Percentiles rank a stretch among this genome's conserved stretches.
Conservation (phyloP, 768 basidiomycete species). For the Coprinopsis cinerea region DNA sequence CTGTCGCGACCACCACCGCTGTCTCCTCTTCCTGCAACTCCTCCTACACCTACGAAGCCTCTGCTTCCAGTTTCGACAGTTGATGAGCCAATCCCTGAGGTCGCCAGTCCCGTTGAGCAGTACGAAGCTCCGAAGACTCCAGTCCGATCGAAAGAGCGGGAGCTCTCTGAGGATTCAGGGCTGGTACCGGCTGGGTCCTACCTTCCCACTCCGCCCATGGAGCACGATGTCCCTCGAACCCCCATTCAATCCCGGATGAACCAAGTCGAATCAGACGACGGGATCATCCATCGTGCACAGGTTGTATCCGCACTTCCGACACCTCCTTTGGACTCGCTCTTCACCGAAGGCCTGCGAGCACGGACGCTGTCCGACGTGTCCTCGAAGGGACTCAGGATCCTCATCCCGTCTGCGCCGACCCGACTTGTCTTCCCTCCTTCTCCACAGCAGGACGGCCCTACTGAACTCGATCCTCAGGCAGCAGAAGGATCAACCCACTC, state of each 20-base stretch:
- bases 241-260: background rate
- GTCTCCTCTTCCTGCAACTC: background rate
- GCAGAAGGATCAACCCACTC: constrained; percentile 3
- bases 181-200: background rate
- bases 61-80: background rate
- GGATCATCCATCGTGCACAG: background rate
- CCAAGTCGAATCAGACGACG: background rate
- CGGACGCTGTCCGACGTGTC: constrained; percentile 5
- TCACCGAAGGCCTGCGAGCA: constrained; percentile 5
- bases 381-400: constrained; percentile 2
- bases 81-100: background rate
- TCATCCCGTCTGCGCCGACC: constrained; percentile 1
- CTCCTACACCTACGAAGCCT: background rate
- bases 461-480: too few relatives aligned
- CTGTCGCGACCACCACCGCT: background rate
- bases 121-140: background rate
- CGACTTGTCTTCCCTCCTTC: constrained; percentile 5
- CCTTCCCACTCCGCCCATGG: constrained; percentile 7
- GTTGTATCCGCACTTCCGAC: background rate
- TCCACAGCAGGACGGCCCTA: background rate
- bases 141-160: background rate
- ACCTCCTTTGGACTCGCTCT: constrained; percentile 5
- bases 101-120: background rate
- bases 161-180: background rate
- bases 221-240: background rate